Evolutionary conservation across 2,329 filamentous ascomycete genomes (phyloP), one percentile per base, ranked within the genome.

Genomic region (Alternaria brassicae): DNA sequence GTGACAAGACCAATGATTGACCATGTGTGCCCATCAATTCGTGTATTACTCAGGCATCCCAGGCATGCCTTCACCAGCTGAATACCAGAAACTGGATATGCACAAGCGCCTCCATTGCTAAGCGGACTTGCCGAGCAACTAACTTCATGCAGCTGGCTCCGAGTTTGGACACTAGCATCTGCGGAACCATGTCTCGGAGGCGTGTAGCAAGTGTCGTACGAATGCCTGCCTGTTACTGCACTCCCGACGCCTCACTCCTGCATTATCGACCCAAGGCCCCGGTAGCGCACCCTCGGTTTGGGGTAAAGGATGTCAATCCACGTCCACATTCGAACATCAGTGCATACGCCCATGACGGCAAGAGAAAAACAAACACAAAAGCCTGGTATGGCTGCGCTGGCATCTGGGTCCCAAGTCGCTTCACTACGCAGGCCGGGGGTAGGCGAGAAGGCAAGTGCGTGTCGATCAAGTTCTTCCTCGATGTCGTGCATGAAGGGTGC

Each of bases 201-300:
- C 19, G 44, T 32, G 30, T 48, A 36, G 19, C 37, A 40, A 15
- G 19, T 25, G 42, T 57, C 45, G 49, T 60, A 42, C 48, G 15
- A 23, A 49, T 40, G 55, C 55, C 39, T 47, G 55, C 44, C 40
- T 9, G 44, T 39, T 32, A 17, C 27, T 42, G 44, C 27, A 49
- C 55, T 53, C 45, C 40, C 37, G 28, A 34, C 36, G 47, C 58
- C 51, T 61, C 51, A 63, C 32, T 56, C 51, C 30, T 56, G 54
- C 58, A 30, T 58, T 53, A 61, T 61, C 48, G 61, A 61, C 28
- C 58, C 61, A 45, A 30, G 21, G 39, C 17, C 28, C 30, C 52
- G 58, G 61, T 61, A 61, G 42, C 54, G 50, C 53, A 47, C 54
- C 27, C 39, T 44, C 47, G n/a, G 44, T 32, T 41, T 27, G 50